Conservation (phyloP, 1,284 basidiomycete genomes). For the Cryptococcus jaspeensis region DNA sequence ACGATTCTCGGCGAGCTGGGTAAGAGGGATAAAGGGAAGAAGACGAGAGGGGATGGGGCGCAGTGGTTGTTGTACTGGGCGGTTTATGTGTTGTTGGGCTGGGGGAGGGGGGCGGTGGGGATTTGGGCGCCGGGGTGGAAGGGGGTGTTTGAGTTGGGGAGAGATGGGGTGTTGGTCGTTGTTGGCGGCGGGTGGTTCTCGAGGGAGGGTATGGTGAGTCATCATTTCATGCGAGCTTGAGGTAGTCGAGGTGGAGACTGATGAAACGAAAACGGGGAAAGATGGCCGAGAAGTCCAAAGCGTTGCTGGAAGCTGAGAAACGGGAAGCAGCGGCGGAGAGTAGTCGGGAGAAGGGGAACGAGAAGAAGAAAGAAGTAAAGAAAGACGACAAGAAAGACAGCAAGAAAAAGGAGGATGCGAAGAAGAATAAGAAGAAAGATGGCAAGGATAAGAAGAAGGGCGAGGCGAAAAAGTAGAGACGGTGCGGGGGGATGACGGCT, state of each 20-base stretch:
- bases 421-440: conserved; percentile 3
- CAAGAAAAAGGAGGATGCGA: conserved; percentile 1
- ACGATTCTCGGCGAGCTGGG: conserved; percentile 3
- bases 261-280: neutral
- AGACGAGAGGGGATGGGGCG: conserved; percentile 5
- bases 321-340: neutral
- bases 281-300: conserved; percentile 6
- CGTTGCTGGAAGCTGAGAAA: conserved; percentile 5
- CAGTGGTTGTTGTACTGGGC: conserved; percentile 27
- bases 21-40: neutral
- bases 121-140: conserved; percentile 16
- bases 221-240: neutral
- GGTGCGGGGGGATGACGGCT: no score
- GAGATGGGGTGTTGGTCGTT: conserved; percentile 13
- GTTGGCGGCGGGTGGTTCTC: conserved; percentile 27
- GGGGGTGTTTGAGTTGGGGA: conserved; percentile 16
- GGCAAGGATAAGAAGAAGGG: no score
- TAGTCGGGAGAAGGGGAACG: neutral
- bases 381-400: neutral
- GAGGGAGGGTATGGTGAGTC: conserved; percentile 17
- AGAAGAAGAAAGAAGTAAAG: neutral
- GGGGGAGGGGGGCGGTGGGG: conserved; percentile 9
- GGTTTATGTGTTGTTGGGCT: conserved; percentile 11
- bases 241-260: neutral
- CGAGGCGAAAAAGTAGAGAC: no score